Evolutionary conservation across 2,329 filamentous ascomycete species (phyloP), one percentile per base, ranked within the genome.

Genomic region (Magnaporthiopsis rhizophila): DNA sequence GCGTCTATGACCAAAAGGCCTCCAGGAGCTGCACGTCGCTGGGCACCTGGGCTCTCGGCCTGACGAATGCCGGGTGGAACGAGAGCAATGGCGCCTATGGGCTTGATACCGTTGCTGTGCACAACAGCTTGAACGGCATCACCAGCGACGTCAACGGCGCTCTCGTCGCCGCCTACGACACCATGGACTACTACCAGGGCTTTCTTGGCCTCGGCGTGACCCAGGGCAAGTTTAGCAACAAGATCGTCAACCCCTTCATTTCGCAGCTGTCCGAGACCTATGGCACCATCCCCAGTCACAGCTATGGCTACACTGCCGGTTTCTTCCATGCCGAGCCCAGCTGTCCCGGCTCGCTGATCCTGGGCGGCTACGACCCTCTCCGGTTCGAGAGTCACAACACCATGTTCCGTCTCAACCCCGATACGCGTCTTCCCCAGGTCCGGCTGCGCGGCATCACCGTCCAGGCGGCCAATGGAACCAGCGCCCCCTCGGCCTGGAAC

Each of bases 231-330:
- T 86, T 88, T 68, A 77, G 77, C 15, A 72, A 75, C 65, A 76
- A 76, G 71, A 72, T 82, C 65, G 77, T 82, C 72, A 75, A 83
- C 68, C 77, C 83, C 69, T 75, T 83, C 65, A 71, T 87, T 70
- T 76, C 83, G 68, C 74, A 87, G 71, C 76, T 89, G 62, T 83
- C 89, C 58, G 82, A 86, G 70, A 74, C 80, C 13, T 79, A 82
- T 65, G 83, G 83, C 11, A 77, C 76, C 65, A 89, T 92, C 61
- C 86, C 89, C 1, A 91, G 89, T 72, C 80, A 90, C 67, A 90
- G 87, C 58, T 92, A 89, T 72, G 89, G 87, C 62, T 92, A 88
- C 72, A 92, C 89, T 3, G 89, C 89, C 57, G 90, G 90, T 21
- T 88, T 88, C n/a, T 82, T 83, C 66, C 92, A 92, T 71, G 69